phyloP scores from a whole-genome alignment of 805 yeast genomes.

The Teunomyces aglyptinius region DNA sequence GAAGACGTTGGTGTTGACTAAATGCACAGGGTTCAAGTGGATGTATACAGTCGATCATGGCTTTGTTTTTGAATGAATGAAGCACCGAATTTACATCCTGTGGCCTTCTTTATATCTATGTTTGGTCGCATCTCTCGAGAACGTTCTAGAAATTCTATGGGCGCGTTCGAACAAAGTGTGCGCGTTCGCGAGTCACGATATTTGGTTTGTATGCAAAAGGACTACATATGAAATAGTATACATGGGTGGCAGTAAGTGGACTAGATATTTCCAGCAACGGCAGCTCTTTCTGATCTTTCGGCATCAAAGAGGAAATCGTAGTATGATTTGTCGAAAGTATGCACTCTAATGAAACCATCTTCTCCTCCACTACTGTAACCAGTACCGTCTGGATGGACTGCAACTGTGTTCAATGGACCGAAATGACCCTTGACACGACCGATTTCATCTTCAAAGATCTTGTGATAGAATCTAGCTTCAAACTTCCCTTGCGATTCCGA shows the following conservation, averaged over 20 bases:
- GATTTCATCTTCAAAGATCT: conserved; percentile 90
- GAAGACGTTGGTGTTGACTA: neutral
- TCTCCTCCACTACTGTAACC: conserved; percentile 97
- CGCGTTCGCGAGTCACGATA: neutral
- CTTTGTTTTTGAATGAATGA: neutral
- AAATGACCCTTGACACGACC: conserved; percentile 98
- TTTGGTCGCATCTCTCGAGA: neutral
- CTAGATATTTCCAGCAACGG: conserved; percentile 30
- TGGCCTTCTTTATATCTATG: neutral
- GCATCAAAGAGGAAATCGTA: conserved; percentile 86
- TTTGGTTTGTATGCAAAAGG: conserved; percentile 1
- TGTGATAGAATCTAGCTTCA: conserved; percentile 94
- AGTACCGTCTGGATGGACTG: conserved; percentile 91
- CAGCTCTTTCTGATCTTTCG: conserved; percentile 65
- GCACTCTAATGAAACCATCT: conserved; percentile 95
- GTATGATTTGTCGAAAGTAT: conserved; percentile 88
- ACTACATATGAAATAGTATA: conserved; percentile 4
- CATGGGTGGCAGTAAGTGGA: neutral
- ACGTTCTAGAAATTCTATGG: conserved; percentile 1
- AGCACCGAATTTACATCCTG: too few relatives aligned
- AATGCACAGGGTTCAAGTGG: neutral
- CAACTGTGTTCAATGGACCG: conserved; percentile 95
- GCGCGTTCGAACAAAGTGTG: too few relatives aligned
- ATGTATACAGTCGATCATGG: neutral
- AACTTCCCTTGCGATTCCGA: conserved; percentile 91